Conservation (phyloP, 2,329 filamentous ascomycete species). For the Fusarium odoratissimum region DNA sequence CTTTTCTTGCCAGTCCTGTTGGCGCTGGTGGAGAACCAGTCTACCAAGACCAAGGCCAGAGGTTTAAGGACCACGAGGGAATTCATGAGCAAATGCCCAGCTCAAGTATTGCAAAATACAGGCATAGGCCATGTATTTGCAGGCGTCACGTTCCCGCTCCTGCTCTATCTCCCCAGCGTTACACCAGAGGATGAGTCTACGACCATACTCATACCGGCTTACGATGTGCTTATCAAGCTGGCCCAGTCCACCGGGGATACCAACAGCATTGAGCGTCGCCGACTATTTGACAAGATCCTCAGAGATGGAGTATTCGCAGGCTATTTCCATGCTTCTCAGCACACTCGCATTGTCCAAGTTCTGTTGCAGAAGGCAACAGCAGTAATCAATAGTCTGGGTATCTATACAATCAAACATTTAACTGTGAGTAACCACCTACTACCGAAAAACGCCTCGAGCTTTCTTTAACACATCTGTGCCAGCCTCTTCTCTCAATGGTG, state of each 20-base stretch:
- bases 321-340: slow-evolving; percentile 68
- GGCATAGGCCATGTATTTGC: slow-evolving; percentile 77
- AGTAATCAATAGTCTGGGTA: slow-evolving; percentile 67
- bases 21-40: slow-evolving; percentile 73
- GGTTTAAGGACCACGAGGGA: slow-evolving; percentile 66
- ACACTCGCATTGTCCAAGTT: slow-evolving; percentile 66
- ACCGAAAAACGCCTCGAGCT: neutral
- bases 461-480: slow-evolving; percentile 16
- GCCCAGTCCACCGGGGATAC: slow-evolving; percentile 47
- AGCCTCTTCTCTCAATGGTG: slow-evolving; percentile 76
- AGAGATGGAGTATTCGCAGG: slow-evolving; percentile 66
- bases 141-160: slow-evolving; percentile 74
- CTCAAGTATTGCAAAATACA: slow-evolving; percentile 66
- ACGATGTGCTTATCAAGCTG: slow-evolving; percentile 73
- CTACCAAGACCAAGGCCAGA: slow-evolving; percentile 62
- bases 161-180: slow-evolving; percentile 81
- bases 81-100: slow-evolving; percentile 67
- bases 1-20: slow-evolving; percentile 77
- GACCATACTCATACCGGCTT: slow-evolving; percentile 71
- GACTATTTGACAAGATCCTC: slow-evolving; percentile 65
- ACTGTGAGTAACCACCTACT: slow-evolving; percentile 57
- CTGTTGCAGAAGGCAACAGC: slow-evolving; percentile 63
- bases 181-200: slow-evolving; percentile 80
- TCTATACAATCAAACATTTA: slow-evolving; percentile 75
- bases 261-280: slow-evolving; percentile 44